Evolutionary conservation across 1,284 basidiomycete genomes (phyloP), one percentile per base, ranked within the genome.

Genomic region (Vanrija humicola): DNA sequence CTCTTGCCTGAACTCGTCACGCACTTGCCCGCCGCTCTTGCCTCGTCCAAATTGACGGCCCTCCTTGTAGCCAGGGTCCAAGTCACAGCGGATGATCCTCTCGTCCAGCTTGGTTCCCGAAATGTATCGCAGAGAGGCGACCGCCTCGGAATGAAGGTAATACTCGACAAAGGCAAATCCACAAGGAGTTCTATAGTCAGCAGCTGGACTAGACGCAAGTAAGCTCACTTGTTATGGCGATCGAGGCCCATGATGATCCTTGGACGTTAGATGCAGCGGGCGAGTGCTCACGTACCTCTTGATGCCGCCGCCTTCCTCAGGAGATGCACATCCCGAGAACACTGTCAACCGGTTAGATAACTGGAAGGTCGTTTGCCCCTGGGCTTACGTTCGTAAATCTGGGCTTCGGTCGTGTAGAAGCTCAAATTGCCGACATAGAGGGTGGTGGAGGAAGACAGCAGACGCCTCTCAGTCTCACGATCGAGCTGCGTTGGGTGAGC

Each of bases 131-230:
- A 98, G 86, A 64, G 88, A 88, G 44, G 92, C 89, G 26, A 97
- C 82, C 16, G 96, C 96, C 75, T 98, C 95, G 6, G 86, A 82
- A 70, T 98, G 93, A 9, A 90, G 91, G 76, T 98, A 98, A 76
- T 92, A 99, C 74, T 99, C 96, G 56, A 99, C 96, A 70, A 99
- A 99, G 67, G 95, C 97, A 76, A 99, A 99, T 1, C 96, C 96
- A 72, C 96, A 99, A 0, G 96, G 96, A 47, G 96, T 98, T 68
- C 91, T 95, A 69, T 5, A 18, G 45, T 63, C 52, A 58, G 59
- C 46, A 2, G 5, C 18, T 19, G 6, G 21, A 26, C 29, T 5
- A 23, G 21, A 23, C 21, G 21, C 21, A 23, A 23, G 23, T 15
- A 5, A 39, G 21, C 68, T 52, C 48, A 88, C 90, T 94, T 88